Evolutionary conservation across 306 rosid genomes (phyloP).

Genomic region (Urtica urens): DNA sequence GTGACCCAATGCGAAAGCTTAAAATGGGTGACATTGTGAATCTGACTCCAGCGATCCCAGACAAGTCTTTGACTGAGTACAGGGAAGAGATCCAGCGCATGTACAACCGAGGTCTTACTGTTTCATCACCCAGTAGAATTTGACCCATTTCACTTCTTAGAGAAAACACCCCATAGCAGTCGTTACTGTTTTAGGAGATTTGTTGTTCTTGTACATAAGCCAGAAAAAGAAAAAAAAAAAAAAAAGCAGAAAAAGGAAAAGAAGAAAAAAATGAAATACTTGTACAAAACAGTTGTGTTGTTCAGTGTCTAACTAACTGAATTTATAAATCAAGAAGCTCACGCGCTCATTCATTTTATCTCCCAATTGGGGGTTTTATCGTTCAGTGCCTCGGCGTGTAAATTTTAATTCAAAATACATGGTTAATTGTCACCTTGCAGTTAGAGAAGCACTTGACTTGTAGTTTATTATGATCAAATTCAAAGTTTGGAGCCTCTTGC

Average conservation of each 20-base stretch:
- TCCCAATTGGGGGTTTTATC: too few relatives aligned
- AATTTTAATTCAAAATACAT: too few relatives aligned
- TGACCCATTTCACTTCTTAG: slow-evolving; percentile 23
- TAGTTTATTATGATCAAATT: too few relatives aligned
- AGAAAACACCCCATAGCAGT: too few relatives aligned
- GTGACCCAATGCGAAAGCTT: slow-evolving; percentile 61
- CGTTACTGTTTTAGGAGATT: slow-evolving; percentile 3
- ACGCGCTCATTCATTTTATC: not conserved
- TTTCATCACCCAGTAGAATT: slow-evolving; percentile 43
- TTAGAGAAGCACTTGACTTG: too few relatives aligned
- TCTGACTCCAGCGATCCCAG: slow-evolving; percentile 68
- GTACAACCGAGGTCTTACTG: slow-evolving; percentile 61
- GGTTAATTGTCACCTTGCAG: too few relatives aligned
- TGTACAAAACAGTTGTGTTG: slow-evolving; percentile 1
- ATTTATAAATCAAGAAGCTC: not conserved
- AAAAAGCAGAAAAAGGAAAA: too few relatives aligned
- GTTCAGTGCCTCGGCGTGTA: too few relatives aligned
- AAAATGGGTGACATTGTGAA: slow-evolving; percentile 95
- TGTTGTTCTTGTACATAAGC: not conserved
- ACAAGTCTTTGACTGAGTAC: slow-evolving; percentile 64
- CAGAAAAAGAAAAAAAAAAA: not conserved
- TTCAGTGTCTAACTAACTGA: not conserved
- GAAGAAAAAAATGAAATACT: too few relatives aligned
- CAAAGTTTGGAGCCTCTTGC: too few relatives aligned
- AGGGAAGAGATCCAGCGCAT: slow-evolving; percentile 93